Percentiles rank a stretch among this genome's conserved stretches.
Conservation (phyloP, 2,329 filamentous ascomycete genomes). For the Capronia americana region DNA sequence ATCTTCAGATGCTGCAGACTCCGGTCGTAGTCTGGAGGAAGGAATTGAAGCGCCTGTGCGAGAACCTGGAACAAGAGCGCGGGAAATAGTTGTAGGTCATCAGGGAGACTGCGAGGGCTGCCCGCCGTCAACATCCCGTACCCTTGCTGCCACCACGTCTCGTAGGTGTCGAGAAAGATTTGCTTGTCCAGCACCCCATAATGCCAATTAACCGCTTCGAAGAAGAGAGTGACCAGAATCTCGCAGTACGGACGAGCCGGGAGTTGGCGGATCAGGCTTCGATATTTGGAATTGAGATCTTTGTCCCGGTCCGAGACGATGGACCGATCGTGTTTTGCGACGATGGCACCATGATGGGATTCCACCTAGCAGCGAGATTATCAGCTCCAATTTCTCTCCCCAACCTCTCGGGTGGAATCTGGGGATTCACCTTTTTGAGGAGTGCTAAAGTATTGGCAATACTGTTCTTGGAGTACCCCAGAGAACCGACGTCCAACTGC, state of each 20-base stretch:
- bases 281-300: background rate
- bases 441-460: background rate
- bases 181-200: background rate
- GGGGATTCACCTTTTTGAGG: background rate
- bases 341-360: background rate
- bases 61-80: background rate
- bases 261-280: background rate
- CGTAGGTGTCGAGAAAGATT: background rate
- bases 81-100: background rate
- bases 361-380: background rate
- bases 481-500: background rate
- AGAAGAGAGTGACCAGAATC: slow-evolving; percentile 2
- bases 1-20: slow-evolving; percentile 2
- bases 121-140: background rate
- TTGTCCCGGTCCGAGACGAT: background rate
- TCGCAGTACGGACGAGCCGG: background rate
- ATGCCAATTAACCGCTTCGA: background rate
- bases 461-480: background rate
- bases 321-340: background rate
- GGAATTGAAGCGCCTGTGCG: background rate
- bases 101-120: background rate
- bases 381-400: no score
- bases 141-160: slow-evolving; percentile 2
- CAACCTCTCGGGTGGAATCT: background rate
- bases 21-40: background rate